Conservation (phyloP, 768 basidiomycete species). For the Kwoniella heveanensis region DNA sequence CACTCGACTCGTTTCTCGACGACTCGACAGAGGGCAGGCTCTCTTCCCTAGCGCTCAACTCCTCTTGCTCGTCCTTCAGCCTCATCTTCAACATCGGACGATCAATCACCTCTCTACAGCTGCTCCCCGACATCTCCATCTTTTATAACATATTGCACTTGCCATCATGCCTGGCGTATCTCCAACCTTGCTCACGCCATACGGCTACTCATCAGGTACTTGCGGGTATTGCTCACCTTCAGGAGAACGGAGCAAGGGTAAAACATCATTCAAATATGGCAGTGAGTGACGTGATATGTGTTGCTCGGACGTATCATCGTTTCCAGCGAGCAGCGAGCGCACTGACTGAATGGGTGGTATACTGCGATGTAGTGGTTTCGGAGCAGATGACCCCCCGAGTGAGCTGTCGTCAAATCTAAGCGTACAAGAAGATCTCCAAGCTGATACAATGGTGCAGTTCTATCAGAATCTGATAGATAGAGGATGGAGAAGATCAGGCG, state of each 20-base stretch:
- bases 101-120: too few species aligned
- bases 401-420: neutral
- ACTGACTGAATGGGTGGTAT: too few species aligned
- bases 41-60: too few species aligned
- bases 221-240: conserved; percentile 53
- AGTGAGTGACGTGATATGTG: conserved; percentile 34
- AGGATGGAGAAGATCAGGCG: conserved; percentile 57
- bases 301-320: too few species aligned
- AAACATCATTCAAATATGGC: conserved; percentile 46
- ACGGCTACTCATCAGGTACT: conserved; percentile 39
- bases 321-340: too few species aligned
- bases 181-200: conserved; percentile 26
- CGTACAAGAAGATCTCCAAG: neutral
- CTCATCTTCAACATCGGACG: too few species aligned
- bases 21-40: too few species aligned
- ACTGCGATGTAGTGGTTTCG: conserved; percentile 34
- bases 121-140: too few species aligned
- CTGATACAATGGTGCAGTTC: conserved; percentile 31
- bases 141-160: too few species aligned
- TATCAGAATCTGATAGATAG: conserved; percentile 57
- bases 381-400: conserved; percentile 34
- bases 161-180: neutral
- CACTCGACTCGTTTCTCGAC: too few species aligned
- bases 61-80: too few species aligned
- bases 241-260: conserved; percentile 26